Percentiles rank a stretch among this genome's conserved stretches.
Evolutionary conservation across 345 rosid genomes (phyloP).

Genomic region (Gossypium arboreum): DNA sequence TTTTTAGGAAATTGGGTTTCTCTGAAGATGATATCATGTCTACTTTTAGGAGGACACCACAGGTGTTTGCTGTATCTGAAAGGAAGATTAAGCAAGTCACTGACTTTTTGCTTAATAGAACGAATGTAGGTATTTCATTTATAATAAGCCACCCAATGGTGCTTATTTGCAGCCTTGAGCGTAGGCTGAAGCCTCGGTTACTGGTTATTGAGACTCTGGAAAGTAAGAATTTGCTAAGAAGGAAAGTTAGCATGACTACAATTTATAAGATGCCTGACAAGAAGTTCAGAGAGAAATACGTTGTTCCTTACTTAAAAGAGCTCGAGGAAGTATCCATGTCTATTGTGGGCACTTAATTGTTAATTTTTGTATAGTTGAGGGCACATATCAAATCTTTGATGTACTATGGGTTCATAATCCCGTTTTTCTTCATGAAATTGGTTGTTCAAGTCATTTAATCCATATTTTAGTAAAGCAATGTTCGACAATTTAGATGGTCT

Average conservation of each 20-base stretch:
- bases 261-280: conserved; percentile 15
- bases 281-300: conserved; percentile 20
- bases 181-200: conserved; percentile 27
- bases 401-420: background rate
- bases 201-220: conserved; percentile 22
- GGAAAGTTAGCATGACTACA: conserved; percentile 13
- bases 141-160: conserved; percentile 23
- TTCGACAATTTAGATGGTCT: background rate
- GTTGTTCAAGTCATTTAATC: background rate
- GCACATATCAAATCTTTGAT: background rate
- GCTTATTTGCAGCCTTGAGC: conserved; percentile 29
- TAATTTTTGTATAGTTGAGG: background rate
- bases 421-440: background rate
- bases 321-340: conserved; percentile 7
- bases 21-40: conserved; percentile 25
- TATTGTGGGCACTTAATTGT: background rate
- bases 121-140: conserved; percentile 14
- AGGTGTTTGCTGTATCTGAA: conserved; percentile 26
- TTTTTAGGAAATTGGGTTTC: conserved; percentile 28
- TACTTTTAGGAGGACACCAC: conserved; percentile 30
- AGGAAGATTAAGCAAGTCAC: conserved; percentile 28
- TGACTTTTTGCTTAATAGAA: conserved; percentile 2
- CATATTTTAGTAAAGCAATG: background rate
- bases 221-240: conserved; percentile 27
- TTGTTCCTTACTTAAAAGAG: conserved; percentile 23